These are phyloP conservation scores for Nigrospora osmanthi DNA, from an alignment of 2,329 filamentous ascomycete species.

Conservation along the genomic window DNA sequence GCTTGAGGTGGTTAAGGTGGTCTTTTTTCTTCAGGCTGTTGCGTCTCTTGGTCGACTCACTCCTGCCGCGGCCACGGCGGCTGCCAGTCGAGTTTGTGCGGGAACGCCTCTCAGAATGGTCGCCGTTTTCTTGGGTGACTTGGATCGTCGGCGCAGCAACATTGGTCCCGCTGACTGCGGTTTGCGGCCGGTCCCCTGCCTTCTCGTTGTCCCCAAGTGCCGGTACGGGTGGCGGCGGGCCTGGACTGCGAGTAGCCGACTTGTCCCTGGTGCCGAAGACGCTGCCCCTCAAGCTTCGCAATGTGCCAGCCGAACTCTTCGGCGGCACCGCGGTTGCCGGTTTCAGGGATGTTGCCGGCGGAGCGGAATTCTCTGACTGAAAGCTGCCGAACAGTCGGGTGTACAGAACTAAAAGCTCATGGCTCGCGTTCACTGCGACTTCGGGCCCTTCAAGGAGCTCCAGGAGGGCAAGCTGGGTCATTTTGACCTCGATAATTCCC, in stretches of 20 bases:
- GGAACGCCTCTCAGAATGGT: constrained; percentile 25
- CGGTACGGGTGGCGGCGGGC: constrained; percentile 21
- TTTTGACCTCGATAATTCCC: constrained; percentile 85
- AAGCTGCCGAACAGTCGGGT: constrained; percentile 64
- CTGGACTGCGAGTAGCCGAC: constrained; percentile 28
- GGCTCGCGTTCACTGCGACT: constrained; percentile 78
- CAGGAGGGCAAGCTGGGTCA: constrained; percentile 81
- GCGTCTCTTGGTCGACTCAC: constrained; percentile 35
- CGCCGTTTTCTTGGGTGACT: constrained; percentile 58
- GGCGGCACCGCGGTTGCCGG: constrained; percentile 41
- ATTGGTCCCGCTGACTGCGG: constrained; percentile 34
- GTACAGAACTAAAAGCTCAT: constrained; percentile 78
- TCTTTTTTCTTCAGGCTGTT: constrained; percentile 42
- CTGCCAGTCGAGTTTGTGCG: constrained; percentile 25
- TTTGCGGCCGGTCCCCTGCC: constrained; percentile 29
- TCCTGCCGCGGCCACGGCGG: constrained; percentile 30
- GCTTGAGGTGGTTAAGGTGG: constrained; percentile 14
- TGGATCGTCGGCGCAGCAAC: constrained; percentile 64
- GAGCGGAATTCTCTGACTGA: constrained; percentile 28
- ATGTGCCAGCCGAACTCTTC: constrained; percentile 63
- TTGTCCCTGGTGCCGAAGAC: constrained; percentile 60
- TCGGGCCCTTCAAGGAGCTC: constrained; percentile 79
- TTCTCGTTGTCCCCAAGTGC: constrained; percentile 22
- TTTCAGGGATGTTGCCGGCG: constrained; percentile 20
- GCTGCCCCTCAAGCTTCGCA: constrained; percentile 63